Conservation (phyloP, 495 filamentous ascomycete species). For the Astrocystis sublimbata region DNA sequence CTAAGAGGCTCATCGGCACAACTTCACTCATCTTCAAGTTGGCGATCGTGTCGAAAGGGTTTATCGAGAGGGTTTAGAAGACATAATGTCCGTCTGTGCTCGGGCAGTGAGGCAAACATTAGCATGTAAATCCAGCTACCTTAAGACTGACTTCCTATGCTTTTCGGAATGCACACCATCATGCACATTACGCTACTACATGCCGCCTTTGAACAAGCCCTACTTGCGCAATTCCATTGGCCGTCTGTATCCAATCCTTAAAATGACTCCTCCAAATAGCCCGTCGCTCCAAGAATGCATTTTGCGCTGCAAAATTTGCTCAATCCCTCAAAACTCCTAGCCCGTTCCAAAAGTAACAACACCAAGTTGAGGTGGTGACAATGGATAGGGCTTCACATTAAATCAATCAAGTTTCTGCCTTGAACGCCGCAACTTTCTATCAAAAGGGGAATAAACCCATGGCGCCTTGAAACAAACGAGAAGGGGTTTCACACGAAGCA, state of each 20-base stretch:
- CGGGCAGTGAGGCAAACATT: background rate
- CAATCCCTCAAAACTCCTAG: constrained; percentile 1
- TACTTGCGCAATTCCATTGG: background rate
- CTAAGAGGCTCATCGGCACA: no score
- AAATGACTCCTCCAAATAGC: background rate
- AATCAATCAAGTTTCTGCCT: background rate
- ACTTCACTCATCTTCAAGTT: no score
- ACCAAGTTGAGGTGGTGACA: background rate
- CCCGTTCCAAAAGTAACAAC: background rate
- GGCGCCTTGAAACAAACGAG: constrained; percentile 3
- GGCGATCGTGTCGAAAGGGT: no score
- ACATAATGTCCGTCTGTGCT: background rate
- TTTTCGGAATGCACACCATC: constrained; percentile 8
- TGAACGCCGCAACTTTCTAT: constrained; percentile 11
- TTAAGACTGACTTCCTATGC: background rate
- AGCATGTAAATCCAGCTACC: constrained; percentile 1
- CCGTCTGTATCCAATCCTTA: background rate
- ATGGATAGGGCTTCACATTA: background rate
- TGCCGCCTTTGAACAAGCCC: background rate
- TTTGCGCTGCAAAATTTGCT: constrained; percentile 5
- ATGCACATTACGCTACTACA: background rate
- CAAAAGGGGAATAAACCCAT: constrained; percentile 8
- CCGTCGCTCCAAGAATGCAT: background rate
- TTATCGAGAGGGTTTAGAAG: background rate
- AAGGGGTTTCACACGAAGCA: background rate